phyloP scores from a whole-genome alignment of 1,139 yeast species.

The Blastobotrys arbuscula region DNA sequence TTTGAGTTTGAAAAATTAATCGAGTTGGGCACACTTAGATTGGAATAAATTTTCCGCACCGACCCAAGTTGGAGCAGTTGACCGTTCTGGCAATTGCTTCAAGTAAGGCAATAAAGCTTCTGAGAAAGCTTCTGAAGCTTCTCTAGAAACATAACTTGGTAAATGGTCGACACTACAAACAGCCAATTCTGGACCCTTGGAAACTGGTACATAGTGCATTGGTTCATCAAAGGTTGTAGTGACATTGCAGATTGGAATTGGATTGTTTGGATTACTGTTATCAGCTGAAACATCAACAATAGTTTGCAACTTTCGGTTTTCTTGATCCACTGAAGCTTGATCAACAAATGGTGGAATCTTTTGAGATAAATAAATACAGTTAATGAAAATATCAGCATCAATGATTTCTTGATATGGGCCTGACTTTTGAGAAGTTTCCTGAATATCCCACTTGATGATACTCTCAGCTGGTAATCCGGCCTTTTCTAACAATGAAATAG shows the following conservation, averaged over 20 bases:
- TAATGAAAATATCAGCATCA: slow-evolving; percentile 78
- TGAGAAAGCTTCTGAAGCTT: slow-evolving; percentile 87
- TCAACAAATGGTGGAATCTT: slow-evolving; percentile 92
- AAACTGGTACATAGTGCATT: slow-evolving; percentile 73
- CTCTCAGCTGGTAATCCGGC: slow-evolving; percentile 84
- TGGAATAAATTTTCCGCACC: slow-evolving; percentile 80
- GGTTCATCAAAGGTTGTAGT: slow-evolving; percentile 91
- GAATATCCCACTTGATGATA: slow-evolving; percentile 91
- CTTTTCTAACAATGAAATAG: slow-evolving; percentile 73
- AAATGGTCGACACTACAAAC: slow-evolving; percentile 96
- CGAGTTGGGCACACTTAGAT: slow-evolving; percentile 54
- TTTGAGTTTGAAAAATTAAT: background rate
- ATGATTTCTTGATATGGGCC: slow-evolving; percentile 96
- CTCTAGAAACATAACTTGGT: slow-evolving; percentile 93
- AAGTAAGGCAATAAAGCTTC: slow-evolving; percentile 83
- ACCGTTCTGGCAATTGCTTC: slow-evolving; percentile 74
- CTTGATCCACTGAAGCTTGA: slow-evolving; percentile 56
- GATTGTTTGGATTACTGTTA: slow-evolving; percentile 97
- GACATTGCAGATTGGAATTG: slow-evolving; percentile 84
- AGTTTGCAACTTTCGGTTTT: slow-evolving; percentile 71
- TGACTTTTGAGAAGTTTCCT: slow-evolving; percentile 86
- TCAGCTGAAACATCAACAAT: slow-evolving; percentile 98
- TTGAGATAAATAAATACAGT: slow-evolving; percentile 89
- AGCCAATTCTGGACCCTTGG: slow-evolving; percentile 67
- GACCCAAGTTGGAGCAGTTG: slow-evolving; percentile 82